Conservation (phyloP, 176 grass and related monocot species). For the Aegilops longissima region DNA sequence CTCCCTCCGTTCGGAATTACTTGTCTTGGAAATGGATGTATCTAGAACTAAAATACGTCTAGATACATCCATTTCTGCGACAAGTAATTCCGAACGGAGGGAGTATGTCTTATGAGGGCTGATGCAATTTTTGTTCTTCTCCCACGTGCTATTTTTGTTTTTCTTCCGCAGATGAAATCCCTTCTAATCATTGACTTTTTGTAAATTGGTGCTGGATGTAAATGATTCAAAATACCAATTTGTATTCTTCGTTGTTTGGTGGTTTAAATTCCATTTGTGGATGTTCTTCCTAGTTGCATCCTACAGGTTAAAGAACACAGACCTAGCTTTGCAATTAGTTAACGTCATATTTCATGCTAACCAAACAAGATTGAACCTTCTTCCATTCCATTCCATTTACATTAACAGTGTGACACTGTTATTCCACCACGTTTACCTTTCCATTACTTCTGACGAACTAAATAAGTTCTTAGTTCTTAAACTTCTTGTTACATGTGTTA, state of each 20-base stretch:
- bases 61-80: no score
- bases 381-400: no score
- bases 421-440: no score
- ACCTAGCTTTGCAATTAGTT: not conserved
- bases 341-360: not conserved
- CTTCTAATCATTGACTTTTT: not conserved
- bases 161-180: not conserved
- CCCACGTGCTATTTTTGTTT: not conserved
- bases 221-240: not conserved
- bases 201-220: not conserved
- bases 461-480: not conserved
- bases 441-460: not conserved
- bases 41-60: no score
- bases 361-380: no score
- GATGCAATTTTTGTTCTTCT: not conserved
- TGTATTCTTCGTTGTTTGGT: not conserved
- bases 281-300: not conserved
- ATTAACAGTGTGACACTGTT: no score
- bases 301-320: not conserved
- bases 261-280: not conserved
- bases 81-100: no score
- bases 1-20: no score
- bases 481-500: conserved; percentile 10
- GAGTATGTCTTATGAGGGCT: not conserved
- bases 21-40: no score